Base-by-base conservation (phyloP, 352 stramenopile genomes). In the Phytophthora idaei region DNA sequence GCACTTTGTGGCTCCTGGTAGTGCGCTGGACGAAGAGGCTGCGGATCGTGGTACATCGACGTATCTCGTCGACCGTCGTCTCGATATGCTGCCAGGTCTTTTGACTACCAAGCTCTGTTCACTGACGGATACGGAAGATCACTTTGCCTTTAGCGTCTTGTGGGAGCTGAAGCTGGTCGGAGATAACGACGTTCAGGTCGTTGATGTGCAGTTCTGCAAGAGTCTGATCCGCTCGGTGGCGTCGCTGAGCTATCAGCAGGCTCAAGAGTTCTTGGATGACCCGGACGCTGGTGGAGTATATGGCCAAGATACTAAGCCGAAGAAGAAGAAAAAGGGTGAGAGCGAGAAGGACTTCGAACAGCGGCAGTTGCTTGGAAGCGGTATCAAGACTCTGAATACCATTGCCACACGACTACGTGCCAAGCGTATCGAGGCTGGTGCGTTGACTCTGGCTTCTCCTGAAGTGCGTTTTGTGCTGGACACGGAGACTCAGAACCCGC, bases 41-140 rank as follows among this genome's bases (percentile, higher is more conserved):
- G 87, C 81, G 5, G 82, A 95, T 48, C 87, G 90, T 58, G 89
- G 83, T 15, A 99, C 97, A 14, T 99, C 96, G 25, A 99, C 97
- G 2, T 99, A 99, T 76, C 86, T 99, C 10, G 97, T 99, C n/a
- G 97, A 99, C 51, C 94, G 96, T 39, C 90, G 98, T 72, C 79
- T 99, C 27, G 97, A 99, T 74, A 99, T 99, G 98, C 78, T 99
- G 17, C 98, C 98, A 2, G 87, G 85, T 29, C 78, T 99, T 44
- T 76, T 99, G 44, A 99, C 98, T 8, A 98, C 97, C 34, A 98
- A 99, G 67, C 77, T 99, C 15, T 99, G 97, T 74, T 99, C 95
- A 63, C 88, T 99, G 28, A 94, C 84, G 21, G 77, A 59, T 32
- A 79, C 65, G 0, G 86, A 94, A 71, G 86, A 94, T 55, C 85